A percentile compares a stretch with the other conserved stretches of the same genome.
These are phyloP conservation scores for Pelargonium australe DNA, from an alignment of 441 rosid genomes.

Conservation along the genomic window DNA sequence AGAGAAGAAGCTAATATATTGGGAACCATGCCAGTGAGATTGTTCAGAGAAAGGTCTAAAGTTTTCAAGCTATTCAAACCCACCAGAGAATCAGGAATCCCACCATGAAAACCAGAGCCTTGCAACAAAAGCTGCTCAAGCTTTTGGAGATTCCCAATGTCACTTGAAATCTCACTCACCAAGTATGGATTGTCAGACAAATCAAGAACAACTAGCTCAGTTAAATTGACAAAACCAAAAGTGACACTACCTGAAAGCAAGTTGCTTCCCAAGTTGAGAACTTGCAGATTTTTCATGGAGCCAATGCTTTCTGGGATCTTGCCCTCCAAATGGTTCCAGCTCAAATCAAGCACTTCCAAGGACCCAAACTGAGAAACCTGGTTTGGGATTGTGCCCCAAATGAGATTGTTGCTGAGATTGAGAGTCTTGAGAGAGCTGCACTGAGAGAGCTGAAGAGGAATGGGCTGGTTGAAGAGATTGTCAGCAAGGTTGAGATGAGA, in stretches of 20 bases:
- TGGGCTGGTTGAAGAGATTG: constrained; percentile 72
- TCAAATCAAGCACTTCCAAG: constrained; percentile 60
- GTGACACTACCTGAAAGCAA: constrained; percentile 51
- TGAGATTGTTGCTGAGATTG: constrained; percentile 76
- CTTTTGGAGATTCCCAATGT: constrained; percentile 47
- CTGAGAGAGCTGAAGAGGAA: constrained; percentile 66
- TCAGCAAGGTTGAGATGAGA: constrained; percentile 64
- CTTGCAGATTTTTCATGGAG: constrained; percentile 38
- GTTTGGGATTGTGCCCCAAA: constrained; percentile 90
- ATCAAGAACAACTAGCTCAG: constrained; percentile 56
- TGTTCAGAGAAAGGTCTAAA: constrained; percentile 53
- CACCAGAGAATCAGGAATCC: constrained; percentile 44
- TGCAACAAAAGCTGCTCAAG: constrained; percentile 53
- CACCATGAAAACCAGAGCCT: constrained; percentile 55
- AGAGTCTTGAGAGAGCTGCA: constrained; percentile 66
- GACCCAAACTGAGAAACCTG: constrained; percentile 66
- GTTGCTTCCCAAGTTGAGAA: constrained; percentile 60
- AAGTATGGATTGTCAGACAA: constrained; percentile 50
- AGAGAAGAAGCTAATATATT: constrained; percentile 35
- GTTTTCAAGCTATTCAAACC: constrained; percentile 39
- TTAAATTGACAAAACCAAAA: constrained; percentile 42
- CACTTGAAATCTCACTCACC: constrained; percentile 44
- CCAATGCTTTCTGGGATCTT: constrained; percentile 53
- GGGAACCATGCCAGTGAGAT: constrained; percentile 48
- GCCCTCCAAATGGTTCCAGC: constrained; percentile 63